Evolutionary conservation across 129 eudicot genomes (phyloP).

Genomic region (Chrysanthemum seticuspe): DNA sequence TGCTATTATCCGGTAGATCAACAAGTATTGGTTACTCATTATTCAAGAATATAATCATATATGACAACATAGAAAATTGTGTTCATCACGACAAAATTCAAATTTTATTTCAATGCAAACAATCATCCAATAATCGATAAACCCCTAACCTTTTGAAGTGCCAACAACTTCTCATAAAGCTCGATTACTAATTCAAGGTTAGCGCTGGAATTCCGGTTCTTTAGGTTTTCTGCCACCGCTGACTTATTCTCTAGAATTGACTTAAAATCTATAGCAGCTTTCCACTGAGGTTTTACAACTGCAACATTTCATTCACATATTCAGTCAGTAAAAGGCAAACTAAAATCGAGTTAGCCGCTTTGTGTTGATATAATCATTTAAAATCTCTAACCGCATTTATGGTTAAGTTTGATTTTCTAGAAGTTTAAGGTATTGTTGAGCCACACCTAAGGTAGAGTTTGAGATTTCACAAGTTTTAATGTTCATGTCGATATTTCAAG

Average conservation of each 20-base stretch:
- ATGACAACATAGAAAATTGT: too few relatives aligned
- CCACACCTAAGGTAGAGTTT: too few relatives aligned
- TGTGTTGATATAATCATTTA: too few relatives aligned
- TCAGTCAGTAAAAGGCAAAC: conserved; percentile 2
- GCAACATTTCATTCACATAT: conserved; percentile 2
- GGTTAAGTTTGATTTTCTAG: too few relatives aligned
- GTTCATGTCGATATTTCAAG: too few relatives aligned
- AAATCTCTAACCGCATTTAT: too few relatives aligned
- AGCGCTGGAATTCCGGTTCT: conserved; percentile 72
- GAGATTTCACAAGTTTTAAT: too few relatives aligned
- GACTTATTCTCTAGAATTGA: conserved; percentile 81
- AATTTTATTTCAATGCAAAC: conserved; percentile 8
- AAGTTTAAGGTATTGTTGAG: too few relatives aligned
- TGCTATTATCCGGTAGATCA: not conserved
- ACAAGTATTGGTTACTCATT: too few relatives aligned
- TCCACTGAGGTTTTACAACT: conserved; percentile 81
- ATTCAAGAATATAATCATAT: too few relatives aligned
- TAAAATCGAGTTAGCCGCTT: not conserved
- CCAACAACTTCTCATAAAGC: conserved; percentile 58
- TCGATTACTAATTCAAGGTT: conserved; percentile 73
- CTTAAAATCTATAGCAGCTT: conserved; percentile 90
- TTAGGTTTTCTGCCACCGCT: conserved; percentile 63
- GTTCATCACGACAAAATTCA: not conserved
- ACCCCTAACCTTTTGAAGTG: conserved; percentile 83
- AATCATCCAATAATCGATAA: conserved; percentile 15